phyloP scores from a whole-genome alignment of 805 yeast species.

The Candida sakaeoensis region DNA sequence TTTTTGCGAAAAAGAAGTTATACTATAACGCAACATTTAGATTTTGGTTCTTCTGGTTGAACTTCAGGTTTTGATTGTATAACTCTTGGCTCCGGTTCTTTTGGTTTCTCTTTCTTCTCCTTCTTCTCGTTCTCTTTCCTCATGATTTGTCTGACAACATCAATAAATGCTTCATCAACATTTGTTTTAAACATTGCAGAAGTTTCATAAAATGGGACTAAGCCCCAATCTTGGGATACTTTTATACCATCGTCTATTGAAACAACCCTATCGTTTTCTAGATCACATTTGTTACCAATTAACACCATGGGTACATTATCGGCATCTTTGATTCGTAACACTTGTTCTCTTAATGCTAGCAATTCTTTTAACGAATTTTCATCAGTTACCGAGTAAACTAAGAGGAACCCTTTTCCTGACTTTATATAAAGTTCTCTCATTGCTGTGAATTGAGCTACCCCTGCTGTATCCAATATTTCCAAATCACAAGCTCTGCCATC shows the following conservation, averaged over 20 bases:
- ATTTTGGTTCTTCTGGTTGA: conserved; percentile 2
- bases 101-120: conserved; percentile 38
- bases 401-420: conserved; percentile 72
- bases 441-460: conserved; percentile 86
- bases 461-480: conserved; percentile 65
- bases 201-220: conserved; percentile 88
- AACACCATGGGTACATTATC: conserved; percentile 81
- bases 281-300: conserved; percentile 88
- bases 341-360: conserved; percentile 76
- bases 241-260: conserved; percentile 78
- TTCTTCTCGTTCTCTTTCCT: conserved; percentile 60
- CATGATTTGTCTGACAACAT: conserved; percentile 85
- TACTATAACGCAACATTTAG: conserved; percentile 31
- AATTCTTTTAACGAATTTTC: conserved; percentile 71
- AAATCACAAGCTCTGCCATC: conserved; percentile 85
- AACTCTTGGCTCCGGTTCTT: conserved; percentile 11
- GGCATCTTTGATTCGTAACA: conserved; percentile 75
- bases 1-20: too few species aligned
- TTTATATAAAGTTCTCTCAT: conserved; percentile 88
- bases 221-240: conserved; percentile 82
- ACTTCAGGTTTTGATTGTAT: conserved; percentile 1
- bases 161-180: conserved; percentile 87
- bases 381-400: conserved; percentile 59
- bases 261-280: conserved; percentile 68
- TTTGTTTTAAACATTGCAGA: conserved; percentile 88